Base-by-base conservation (phyloP, 1,284 basidiomycete genomes). In the Cystobasidiaceae sp. region DNA sequence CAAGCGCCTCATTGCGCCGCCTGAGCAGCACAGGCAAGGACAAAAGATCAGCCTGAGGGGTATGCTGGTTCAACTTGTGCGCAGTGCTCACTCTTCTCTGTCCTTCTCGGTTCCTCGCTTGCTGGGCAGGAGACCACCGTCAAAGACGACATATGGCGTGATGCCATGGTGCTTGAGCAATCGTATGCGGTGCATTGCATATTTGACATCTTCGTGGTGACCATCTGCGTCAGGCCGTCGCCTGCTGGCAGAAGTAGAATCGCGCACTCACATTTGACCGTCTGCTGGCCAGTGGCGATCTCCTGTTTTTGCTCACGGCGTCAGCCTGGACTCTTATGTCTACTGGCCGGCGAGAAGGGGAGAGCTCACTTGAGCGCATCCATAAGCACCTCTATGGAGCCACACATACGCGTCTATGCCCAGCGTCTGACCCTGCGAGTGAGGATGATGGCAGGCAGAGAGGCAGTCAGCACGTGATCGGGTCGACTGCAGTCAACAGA, bases 371-470 rank as follows among this genome's bases (percentile, higher is more conserved):
- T 74, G 65, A 44, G 96, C 90, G 78, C 96, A 99, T 0, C 88
- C 83, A 75, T 91, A 94, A 1, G 90, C 85, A 11, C 93, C 96
- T 71, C 87, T 86, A 77, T 98, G 96, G n/a, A 99, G 82, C 94
- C 94, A 97, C 50, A 68, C 67, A 32, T 71, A 70, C 9, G 59
- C 66, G 39, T 73, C 69, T 33, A 73, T 65, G 5, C 66, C 70
- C 23, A 70, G 62, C 27, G 56, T 74, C 72, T 71, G 67, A 70
- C 78, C 72, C 72, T 64, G 23, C 50, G 30, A 44, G n/a, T n/a
- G 17, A 41, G 30, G 19, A 48, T 17, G 21, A 13, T 30, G 15
- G 33, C 27, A 30, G 9, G 30, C 48, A 44, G 23, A 19, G 49
- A 25, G 28, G 28, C n/a, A 13, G 15, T 48, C 46, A 34, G 50